Percentiles rank a stretch among this genome's conserved stretches.
These are phyloP conservation scores for Penicillium palitans DNA, from an alignment of 2,329 filamentous ascomycete species.

Conservation along the genomic window DNA sequence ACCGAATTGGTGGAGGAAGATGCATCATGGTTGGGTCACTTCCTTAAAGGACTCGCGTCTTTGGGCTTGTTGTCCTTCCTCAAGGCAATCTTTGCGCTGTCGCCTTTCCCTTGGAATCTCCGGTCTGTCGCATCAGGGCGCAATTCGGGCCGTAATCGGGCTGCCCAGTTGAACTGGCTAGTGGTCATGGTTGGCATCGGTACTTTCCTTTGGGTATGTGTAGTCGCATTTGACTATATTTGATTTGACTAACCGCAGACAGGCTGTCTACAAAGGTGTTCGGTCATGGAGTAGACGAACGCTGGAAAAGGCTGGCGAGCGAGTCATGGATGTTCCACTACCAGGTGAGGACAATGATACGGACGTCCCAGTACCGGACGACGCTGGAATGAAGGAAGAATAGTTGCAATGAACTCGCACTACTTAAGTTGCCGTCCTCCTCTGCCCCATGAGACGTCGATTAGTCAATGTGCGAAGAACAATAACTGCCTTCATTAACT, in stretches of 20 bases:
- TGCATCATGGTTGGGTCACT: constrained; percentile 75
- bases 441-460: constrained; percentile 77
- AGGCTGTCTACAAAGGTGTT: constrained; percentile 81
- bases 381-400: constrained; percentile 45
- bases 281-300: constrained; percentile 69
- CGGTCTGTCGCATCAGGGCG: constrained; percentile 60
- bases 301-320: constrained; percentile 76
- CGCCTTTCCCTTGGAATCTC: constrained; percentile 72
- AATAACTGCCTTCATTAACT: constrained; percentile 42
- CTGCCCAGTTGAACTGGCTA: constrained; percentile 76
- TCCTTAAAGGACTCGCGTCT: constrained; percentile 85
- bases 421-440: constrained; percentile 93
- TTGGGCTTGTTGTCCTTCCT: constrained; percentile 82
- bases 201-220: constrained; percentile 73
- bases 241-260: constrained; percentile 23
- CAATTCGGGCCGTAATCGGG: constrained; percentile 69
- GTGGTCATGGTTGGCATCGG: constrained; percentile 76
- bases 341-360: constrained; percentile 58
- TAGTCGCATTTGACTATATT: not conserved
- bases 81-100: constrained; percentile 74
- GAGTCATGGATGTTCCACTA: constrained; percentile 70
- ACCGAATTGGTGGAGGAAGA: constrained; percentile 48
- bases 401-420: constrained; percentile 59
- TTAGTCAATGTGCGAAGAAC: constrained; percentile 96
- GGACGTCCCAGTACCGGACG: not conserved